A percentile compares a stretch with the other conserved stretches of the same genome.
Evolutionary conservation across 2,329 filamentous ascomycete genomes (phyloP).

Genomic region (Penicillium sp.): DNA sequence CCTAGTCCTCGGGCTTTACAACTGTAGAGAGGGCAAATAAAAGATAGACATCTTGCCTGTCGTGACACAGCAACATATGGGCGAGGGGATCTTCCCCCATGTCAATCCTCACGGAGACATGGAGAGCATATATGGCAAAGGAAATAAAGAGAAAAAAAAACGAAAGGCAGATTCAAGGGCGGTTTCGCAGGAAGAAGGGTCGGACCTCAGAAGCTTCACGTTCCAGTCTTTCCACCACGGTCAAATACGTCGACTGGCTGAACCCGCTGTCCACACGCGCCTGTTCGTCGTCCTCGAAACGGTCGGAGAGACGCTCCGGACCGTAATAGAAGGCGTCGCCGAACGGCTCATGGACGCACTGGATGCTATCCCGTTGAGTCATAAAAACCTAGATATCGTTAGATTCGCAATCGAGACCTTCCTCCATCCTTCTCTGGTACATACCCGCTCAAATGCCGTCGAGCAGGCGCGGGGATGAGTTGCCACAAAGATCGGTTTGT

Average conservation of each 20-base stretch:
- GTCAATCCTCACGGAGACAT: slow-evolving; percentile 5
- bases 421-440: slow-evolving; percentile 26
- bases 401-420: no score
- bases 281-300: slow-evolving; percentile 70
- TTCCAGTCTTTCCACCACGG: slow-evolving; percentile 74
- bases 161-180: slow-evolving; percentile 21
- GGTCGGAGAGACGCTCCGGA: slow-evolving; percentile 76
- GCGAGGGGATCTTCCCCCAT: no score
- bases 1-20: neutral
- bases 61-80: no score
- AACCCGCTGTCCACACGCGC: slow-evolving; percentile 45
- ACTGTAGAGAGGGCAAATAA: neutral
- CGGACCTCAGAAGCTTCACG: slow-evolving; percentile 70
- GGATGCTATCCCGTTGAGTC: slow-evolving; percentile 77
- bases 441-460: slow-evolving; percentile 91
- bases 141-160: slow-evolving; percentile 20
- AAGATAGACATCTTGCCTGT: neutral
- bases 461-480: slow-evolving; percentile 95
- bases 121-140: slow-evolving; percentile 3
- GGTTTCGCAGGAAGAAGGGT: slow-evolving; percentile 31
- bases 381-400: slow-evolving; percentile 73
- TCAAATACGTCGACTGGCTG: slow-evolving; percentile 47
- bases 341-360: slow-evolving; percentile 92
- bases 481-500: slow-evolving; percentile 82
- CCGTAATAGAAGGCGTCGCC: slow-evolving; percentile 96